Percentiles rank a stretch among this genome's conserved stretches.
Conservation (phyloP, 805 yeast genomes). For the Saccharomycopsis sp. region DNA sequence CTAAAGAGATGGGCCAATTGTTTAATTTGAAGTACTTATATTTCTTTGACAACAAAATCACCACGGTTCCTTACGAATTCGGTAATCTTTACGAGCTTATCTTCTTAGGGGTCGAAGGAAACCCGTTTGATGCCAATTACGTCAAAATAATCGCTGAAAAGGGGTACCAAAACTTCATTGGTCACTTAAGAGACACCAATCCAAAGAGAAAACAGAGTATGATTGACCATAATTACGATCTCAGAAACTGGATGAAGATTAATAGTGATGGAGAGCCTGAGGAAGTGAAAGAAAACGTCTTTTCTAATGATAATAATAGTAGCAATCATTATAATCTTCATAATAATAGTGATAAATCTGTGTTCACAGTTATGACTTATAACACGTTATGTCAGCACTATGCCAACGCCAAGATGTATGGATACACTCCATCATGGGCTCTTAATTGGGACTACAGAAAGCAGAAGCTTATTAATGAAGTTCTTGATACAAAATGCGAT, state of each 20-base stretch:
- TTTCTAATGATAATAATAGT: constrained; percentile 24
- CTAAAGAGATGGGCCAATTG: constrained; percentile 78
- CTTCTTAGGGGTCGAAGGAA: constrained; percentile 90
- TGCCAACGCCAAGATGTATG: constrained; percentile 87
- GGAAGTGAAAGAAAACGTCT: constrained; percentile 26
- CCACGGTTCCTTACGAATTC: constrained; percentile 72
- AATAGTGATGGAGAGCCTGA: constrained; percentile 68
- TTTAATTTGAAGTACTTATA: constrained; percentile 75
- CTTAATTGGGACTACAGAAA: constrained; percentile 88
- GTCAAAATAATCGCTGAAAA: constrained; percentile 66
- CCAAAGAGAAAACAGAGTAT: constrained; percentile 49
- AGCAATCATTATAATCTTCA: constrained; percentile 25
- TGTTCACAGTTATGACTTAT: constrained; percentile 77
- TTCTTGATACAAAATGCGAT: constrained; percentile 60
- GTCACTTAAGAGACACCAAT: constrained; percentile 69
- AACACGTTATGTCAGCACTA: constrained; percentile 93
- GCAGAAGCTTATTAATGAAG: constrained; percentile 66
- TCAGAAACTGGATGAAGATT: constrained; percentile 73
- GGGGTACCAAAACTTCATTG: constrained; percentile 79
- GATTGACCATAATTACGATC: constrained; percentile 2
- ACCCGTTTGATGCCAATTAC: constrained; percentile 62
- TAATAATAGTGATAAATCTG: constrained; percentile 27
- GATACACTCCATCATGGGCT: constrained; percentile 97
- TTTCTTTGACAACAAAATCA: constrained; percentile 79
- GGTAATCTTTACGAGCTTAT: constrained; percentile 80